Base-by-base conservation (phyloP, 2,329 filamentous ascomycete species). In the Colletotrichum tofieldiae region DNA sequence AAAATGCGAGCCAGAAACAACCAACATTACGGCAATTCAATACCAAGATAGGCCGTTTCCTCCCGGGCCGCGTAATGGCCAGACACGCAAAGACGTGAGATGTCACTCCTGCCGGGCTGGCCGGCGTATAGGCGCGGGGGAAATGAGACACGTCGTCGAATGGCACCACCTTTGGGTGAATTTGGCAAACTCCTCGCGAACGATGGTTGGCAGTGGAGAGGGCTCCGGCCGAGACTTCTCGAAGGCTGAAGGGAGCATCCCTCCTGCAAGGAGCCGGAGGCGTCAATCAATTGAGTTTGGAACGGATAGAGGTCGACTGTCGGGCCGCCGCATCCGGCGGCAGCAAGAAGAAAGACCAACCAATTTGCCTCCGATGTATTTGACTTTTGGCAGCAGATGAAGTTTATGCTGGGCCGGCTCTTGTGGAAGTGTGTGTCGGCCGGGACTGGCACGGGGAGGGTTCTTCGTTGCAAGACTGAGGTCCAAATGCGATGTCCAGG, bases 301-400 rank as follows among this genome's bases (percentile, higher is more conserved):
- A 56, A n/a, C 23, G 29, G 39, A 65, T 32, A 16, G 35, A 37
- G 56, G 65, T 41, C 63, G 51, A 16, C 58, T 14, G 41, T 26
- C 61, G 66, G 55, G 49, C 67, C 67, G 67, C 61, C 39, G 52
- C 32, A 58, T 71, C 71, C 62, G 71, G n/a, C 47, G 58, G 37
- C 20, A 43, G 59, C 23, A n/a, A 23, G 18, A n/a, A 54, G 47
- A 56, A 45, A 39, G n/a, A 12, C 41, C 29, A n/a, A 3, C 11
- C 54, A 16, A 20, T 32, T 11, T 45, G 37, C n/a, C 43, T 26
- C 43, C 43, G 29, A 47, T 37, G 55, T 49, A 51, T 67, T 64
- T 68, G 65, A 64, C 52, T 64, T 49, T 58, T 45, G 20, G 26
- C 20, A 26, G 47, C 26, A 70, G 52, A 65, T 62, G 68, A 51